Conservation (phyloP, 2,329 filamentous ascomycete species). For the Stylonectria norvegica region DNA sequence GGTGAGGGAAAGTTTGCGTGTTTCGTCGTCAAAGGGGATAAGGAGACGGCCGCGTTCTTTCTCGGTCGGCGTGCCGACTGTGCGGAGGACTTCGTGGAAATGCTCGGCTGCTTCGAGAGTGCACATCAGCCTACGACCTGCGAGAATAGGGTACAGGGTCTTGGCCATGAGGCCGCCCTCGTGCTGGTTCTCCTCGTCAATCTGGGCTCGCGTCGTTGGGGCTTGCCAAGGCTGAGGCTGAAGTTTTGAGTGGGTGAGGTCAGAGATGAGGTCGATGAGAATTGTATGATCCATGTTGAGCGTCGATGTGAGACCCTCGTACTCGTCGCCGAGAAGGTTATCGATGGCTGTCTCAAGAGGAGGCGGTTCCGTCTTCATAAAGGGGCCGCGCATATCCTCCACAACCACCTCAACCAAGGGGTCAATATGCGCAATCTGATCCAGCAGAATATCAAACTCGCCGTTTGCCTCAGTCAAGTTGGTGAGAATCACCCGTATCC, state of each 20-base stretch:
- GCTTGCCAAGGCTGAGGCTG: conserved; percentile 34
- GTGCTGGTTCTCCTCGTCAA: conserved; percentile 32
- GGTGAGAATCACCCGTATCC: conserved; percentile 35
- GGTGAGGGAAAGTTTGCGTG: conserved; percentile 7
- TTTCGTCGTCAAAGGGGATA: conserved; percentile 26
- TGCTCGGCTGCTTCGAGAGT: conserved; percentile 38
- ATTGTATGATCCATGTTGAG: conserved; percentile 42
- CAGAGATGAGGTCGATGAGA: conserved; percentile 39
- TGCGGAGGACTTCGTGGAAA: conserved; percentile 35
- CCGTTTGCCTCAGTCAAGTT: conserved; percentile 25
- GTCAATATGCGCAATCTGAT: conserved; percentile 30
- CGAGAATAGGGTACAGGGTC: conserved; percentile 35
- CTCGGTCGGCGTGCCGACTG: conserved; percentile 38
- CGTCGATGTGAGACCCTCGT: conserved; percentile 32
- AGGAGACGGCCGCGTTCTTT: conserved; percentile 34
- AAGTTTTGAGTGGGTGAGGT: conserved; percentile 36
- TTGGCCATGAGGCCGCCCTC: conserved; percentile 33
- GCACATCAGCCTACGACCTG: conserved; percentile 33
- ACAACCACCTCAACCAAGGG: conserved; percentile 32
- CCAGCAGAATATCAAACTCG: conserved; percentile 31
- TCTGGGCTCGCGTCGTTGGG: conserved; percentile 31
- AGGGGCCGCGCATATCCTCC: conserved; percentile 27
- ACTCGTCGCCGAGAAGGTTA: conserved; percentile 31
- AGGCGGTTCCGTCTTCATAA: conserved; percentile 24
- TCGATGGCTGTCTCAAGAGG: conserved; percentile 26